These are phyloP conservation scores for Sisymbrium altissimum DNA, from an alignment of 345 rosid genomes.

Conservation along the genomic window DNA sequence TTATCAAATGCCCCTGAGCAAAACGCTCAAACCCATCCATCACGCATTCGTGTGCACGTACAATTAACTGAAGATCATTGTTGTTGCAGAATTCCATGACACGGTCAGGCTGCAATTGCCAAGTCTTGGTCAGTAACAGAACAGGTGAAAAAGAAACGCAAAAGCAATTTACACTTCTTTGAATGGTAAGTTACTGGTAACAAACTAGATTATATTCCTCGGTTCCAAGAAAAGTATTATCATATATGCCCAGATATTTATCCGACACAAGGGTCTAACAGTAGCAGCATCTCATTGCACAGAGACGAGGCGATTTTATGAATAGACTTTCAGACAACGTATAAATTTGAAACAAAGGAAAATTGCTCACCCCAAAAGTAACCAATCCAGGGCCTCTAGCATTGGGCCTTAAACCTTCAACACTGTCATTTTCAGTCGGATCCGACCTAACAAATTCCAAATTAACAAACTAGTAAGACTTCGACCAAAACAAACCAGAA, in stretches of 20 bases:
- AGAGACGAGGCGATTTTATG: not conserved
- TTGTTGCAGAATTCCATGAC: constrained; percentile 96
- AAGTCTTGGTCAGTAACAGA: constrained; percentile 12
- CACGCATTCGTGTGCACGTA: constrained; percentile 94
- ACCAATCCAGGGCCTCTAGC: constrained; percentile 96
- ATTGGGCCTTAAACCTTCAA: constrained; percentile 88
- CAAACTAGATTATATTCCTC: not conserved
- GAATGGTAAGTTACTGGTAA: not conserved
- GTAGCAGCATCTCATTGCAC: not conserved
- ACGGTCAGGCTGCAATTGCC: constrained; percentile 73
- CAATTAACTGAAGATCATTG: constrained; percentile 91
- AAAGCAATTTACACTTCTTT: constrained; percentile 3
- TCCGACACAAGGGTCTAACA: not conserved
- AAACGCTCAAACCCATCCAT: constrained; percentile 98
- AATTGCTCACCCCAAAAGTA: constrained; percentile 81
- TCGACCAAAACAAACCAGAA: constrained; percentile 8
- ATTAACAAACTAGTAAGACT: constrained; percentile 7
- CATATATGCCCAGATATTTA: not conserved
- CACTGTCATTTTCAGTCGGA: constrained; percentile 93
- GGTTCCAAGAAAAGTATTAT: not conserved
- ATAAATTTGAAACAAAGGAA: not conserved
- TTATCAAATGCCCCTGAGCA: constrained; percentile 91
- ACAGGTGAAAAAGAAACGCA: constrained; percentile 12
- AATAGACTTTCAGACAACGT: not conserved
- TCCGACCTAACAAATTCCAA: constrained; percentile 60